A percentile compares a stretch with the other conserved stretches of the same genome.
Conservation (phyloP, 2,329 filamentous ascomycete species). For the Botrytis squamosa region DNA sequence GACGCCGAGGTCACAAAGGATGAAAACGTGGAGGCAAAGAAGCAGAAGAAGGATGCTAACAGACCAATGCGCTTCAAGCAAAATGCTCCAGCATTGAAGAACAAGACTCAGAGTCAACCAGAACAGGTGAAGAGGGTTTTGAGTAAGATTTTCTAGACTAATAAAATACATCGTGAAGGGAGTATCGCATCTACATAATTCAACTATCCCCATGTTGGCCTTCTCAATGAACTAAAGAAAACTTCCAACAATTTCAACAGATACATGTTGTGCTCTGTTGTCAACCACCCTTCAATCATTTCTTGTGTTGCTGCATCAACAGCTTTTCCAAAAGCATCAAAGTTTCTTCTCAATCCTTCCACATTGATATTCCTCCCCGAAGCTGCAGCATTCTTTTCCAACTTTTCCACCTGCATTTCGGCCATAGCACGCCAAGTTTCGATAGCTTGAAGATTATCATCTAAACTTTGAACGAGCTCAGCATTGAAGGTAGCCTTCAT, state of each 20-base stretch:
- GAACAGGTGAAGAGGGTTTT: slow-evolving; percentile 59
- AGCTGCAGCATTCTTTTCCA: slow-evolving; percentile 6
- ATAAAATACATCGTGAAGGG: not conserved
- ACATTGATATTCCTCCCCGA: not conserved
- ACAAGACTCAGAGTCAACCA: slow-evolving; percentile 47
- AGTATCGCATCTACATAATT: not conserved
- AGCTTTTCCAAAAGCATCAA: slow-evolving; percentile 7
- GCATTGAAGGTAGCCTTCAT: not conserved
- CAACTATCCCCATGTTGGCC: not conserved
- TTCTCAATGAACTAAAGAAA: slow-evolving; percentile 12
- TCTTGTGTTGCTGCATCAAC: slow-evolving; percentile 15
- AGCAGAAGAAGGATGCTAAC: slow-evolving; percentile 40
- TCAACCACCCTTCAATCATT: not conserved
- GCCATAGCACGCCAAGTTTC: slow-evolving; percentile 17
- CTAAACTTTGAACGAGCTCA: not conserved
- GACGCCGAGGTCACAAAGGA: slow-evolving; percentile 32
- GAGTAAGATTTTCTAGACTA: slow-evolving; percentile 60
- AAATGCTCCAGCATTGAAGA: slow-evolving; percentile 56
- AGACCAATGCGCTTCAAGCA: slow-evolving; percentile 63
- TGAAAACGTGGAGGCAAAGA: slow-evolving; percentile 29
- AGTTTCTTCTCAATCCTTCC: slow-evolving; percentile 5
- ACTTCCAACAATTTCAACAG: slow-evolving; percentile 6
- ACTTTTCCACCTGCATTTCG: slow-evolving; percentile 8
- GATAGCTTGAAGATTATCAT: slow-evolving; percentile 16
- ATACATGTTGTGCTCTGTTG: not conserved